A percentile compares a stretch with the other conserved stretches of the same genome.
Conservation (phyloP, 2,329 filamentous ascomycete species). For the Fusarium miscanthi region DNA sequence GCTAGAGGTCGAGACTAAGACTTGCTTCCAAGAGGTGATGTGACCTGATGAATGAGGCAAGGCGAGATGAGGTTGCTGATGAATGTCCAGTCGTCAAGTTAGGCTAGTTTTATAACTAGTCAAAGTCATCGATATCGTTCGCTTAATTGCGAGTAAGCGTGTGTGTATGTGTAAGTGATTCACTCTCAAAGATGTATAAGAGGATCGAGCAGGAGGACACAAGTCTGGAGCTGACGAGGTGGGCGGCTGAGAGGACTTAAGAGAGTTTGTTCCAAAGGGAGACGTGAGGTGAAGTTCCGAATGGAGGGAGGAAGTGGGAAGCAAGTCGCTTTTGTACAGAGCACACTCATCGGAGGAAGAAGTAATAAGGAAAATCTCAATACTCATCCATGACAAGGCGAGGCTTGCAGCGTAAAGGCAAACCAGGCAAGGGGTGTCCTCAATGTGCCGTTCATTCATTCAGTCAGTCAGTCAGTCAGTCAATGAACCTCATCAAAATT, state of each 20-base stretch:
- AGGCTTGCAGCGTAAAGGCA: constrained; percentile 19
- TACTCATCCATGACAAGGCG: constrained; percentile 13
- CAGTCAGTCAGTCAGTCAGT: constrained; percentile 11
- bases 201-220: constrained; percentile 3
- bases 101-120: constrained; percentile 15
- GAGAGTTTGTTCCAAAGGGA: constrained; percentile 33
- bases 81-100: not conserved
- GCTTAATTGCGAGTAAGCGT: constrained; percentile 12
- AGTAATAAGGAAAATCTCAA: constrained; percentile 31
- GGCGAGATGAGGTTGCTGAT: constrained; percentile 8
- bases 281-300: constrained; percentile 34
- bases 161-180: constrained; percentile 37
- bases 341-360: constrained; percentile 14
- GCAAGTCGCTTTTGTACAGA: constrained; percentile 42
- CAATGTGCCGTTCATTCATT: constrained; percentile 16
- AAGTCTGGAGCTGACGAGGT: not conserved
- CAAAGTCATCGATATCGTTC: constrained; percentile 32
- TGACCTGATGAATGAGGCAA: constrained; percentile 35
- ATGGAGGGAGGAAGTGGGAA: constrained; percentile 37
- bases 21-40: constrained; percentile 20
- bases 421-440: constrained; percentile 24
- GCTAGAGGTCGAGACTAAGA: constrained; percentile 15
- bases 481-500: constrained; percentile 38
- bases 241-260: constrained; percentile 19
- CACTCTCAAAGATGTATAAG: constrained; percentile 16